Base-by-base conservation (phyloP, 805 yeast species). In the Lipomyces mesembrius region DNA sequence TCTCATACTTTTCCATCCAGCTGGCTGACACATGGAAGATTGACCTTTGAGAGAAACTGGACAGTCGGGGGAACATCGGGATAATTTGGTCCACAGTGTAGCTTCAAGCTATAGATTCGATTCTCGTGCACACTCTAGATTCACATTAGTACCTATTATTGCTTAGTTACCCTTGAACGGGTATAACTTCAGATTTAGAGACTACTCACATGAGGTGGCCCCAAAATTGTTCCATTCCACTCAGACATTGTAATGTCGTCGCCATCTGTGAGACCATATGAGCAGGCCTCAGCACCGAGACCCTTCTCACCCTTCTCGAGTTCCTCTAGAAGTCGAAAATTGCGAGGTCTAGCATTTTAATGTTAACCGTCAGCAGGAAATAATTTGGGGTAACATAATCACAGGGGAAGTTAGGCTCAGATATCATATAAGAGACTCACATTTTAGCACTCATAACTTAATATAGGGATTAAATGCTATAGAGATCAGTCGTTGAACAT, bases 271-370 rank as follows among this genome's bases (percentile, higher is more conserved):
- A 95, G 83, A 0, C 99, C 99, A 75, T 95, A 92, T 27, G 98
- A 94, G 77, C 97, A 93, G 17, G 97, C 90, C 78, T 95, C 98
- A 32, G 98, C 95, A 25, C 98, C 98, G 59, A 91, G 82, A 25
- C 99, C 99, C 78, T 95, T 95, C 77, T 95, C 99, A 59, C 99
- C 99, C 75, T 94, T 94, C 78, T 96, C 99, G 72, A 95, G 83
- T 80, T 95, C 99, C 80, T 95, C 99, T 69, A 95, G 84, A 43
- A 95, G 85, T 77, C 96, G 90, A 80, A 95, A 95, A 77, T 91
- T 93, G 79, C 99, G 87, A 72, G 99, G 99, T 54, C 80, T 77
- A 37, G 53, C 3, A 25, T 32, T 22, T 12, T 59, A 27, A n/a
- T 17, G 27, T 5, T n/a, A 27, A 4, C 27, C 29, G 52, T 43